These are phyloP conservation scores for Magnusiomyces ingens DNA, from an alignment of 1,139 yeast genomes.

Conservation along the genomic window DNA sequence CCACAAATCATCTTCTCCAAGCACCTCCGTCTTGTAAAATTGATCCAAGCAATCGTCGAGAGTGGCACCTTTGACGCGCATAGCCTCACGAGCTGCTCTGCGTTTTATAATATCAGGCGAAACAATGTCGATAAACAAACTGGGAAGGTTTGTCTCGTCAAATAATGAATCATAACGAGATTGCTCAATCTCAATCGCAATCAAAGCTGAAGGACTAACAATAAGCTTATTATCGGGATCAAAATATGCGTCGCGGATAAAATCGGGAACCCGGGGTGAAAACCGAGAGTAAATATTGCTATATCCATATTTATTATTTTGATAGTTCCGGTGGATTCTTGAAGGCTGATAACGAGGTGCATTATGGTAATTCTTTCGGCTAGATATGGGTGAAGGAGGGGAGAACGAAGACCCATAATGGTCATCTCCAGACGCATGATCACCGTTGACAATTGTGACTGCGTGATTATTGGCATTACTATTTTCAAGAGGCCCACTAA, in stretches of 20 bases:
- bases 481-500: background rate
- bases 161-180: background rate
- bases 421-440: too few species aligned
- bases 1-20: conserved; percentile 91
- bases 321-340: too few species aligned
- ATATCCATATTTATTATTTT: too few species aligned
- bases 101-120: conserved; percentile 46
- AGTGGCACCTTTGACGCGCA: conserved; percentile 44
- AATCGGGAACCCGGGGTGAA: too few species aligned
- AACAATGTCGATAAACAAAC: conserved; percentile 19
- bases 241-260: too few species aligned
- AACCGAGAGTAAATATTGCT: too few species aligned
- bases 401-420: too few species aligned
- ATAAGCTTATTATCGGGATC: background rate
- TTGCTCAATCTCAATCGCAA: background rate
- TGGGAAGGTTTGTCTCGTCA: background rate
- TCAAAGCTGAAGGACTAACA: conserved; percentile 2
- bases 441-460: too few species aligned
- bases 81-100: conserved; percentile 39
- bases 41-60: conserved; percentile 67
- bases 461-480: background rate
- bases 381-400: too few species aligned
- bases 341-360: too few species aligned
- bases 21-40: conserved; percentile 76
- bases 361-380: too few species aligned